These are phyloP conservation scores for Paspalum notatum DNA, from an alignment of 176 grass and related monocot genomes.

Conservation along the genomic window DNA sequence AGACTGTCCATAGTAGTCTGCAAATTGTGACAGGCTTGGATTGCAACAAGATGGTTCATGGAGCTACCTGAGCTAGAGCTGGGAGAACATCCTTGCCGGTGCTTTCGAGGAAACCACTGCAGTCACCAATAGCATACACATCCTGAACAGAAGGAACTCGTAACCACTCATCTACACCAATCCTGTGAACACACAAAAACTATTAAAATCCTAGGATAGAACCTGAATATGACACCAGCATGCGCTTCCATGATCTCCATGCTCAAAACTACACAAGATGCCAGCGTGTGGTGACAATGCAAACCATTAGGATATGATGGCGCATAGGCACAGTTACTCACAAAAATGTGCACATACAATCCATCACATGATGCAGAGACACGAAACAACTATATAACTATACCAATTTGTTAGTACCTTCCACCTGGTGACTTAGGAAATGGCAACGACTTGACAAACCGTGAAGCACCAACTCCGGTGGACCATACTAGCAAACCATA, in stretches of 20 bases:
- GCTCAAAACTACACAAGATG: conserved; percentile 8
- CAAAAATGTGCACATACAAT: background rate
- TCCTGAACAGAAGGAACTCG: conserved; percentile 76
- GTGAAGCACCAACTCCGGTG: conserved; percentile 91
- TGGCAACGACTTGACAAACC: conserved; percentile 67
- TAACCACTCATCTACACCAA: conserved; percentile 91
- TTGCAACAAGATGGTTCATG: conserved; percentile 15
- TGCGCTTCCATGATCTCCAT: background rate
- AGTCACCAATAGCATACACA: conserved; percentile 93
- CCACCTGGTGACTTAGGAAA: conserved; percentile 87
- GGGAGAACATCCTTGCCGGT: conserved; percentile 83
- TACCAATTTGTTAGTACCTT: conserved; percentile 65
- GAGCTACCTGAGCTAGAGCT: conserved; percentile 88
- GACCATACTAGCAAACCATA: conserved; percentile 98
- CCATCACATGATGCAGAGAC: background rate
- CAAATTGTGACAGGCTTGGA: conserved; percentile 2
- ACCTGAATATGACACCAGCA: background rate
- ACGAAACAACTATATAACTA: conserved; percentile 30
- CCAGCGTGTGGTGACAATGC: background rate
- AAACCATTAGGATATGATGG: background rate
- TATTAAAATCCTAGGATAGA: conserved; percentile 1
- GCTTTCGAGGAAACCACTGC: conserved; percentile 84
- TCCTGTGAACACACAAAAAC: conserved; percentile 52
- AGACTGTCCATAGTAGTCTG: background rate
- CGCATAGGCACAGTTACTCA: background rate